Evolutionary conservation across 1,284 basidiomycete genomes (phyloP), one percentile per base, ranked within the genome.

Genomic region (Ganoderma resinaceum): DNA sequence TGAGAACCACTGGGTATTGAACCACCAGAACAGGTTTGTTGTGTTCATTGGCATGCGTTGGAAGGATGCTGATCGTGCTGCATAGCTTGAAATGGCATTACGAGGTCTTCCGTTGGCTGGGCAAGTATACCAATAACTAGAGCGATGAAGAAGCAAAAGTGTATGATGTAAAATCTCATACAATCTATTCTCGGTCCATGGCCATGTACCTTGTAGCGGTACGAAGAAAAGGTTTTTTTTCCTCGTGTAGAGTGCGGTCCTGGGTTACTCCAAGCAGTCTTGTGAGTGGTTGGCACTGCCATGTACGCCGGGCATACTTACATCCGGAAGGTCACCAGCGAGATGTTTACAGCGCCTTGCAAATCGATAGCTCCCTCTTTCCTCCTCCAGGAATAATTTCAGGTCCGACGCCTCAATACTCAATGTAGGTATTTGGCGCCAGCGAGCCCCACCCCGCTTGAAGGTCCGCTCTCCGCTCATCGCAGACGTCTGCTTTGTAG

Each of bases 1-100:
- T 75, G 96, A 98, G 83, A 97, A 97, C 76, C 96, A 97, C 79
- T 97, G 94, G 94, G 93, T 94, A 12, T 73, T 92, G 68, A 87
- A 93, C 66, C 90, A 91, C 71, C 90, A 89, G 63, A 94, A 94
- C 75, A 92, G 87, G 88, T 88, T 38, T 42, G 81, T 73, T 33
- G 38, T 29, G 9, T 6, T 33, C 43, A 42, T 38, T 23, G 12
- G 43, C 52, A n/a, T 52, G 12, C n/a, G 40, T 55, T 49, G 7
- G 63, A 4, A 38, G 14, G 49, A 37, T 53, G 46, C 49, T 58
- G 62, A 16, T 26, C 61, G 40, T 59, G 20, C 52, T 59, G 16
- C 35, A 38, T 70, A 92, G 91, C 77, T 78, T 93, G 76, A 93
- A 92, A 80, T 96, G 92, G 92, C 93, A 97, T 79, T 84, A 92